These are phyloP conservation scores for Geranium brycei DNA, from an alignment of 345 rosid species.

Conservation along the genomic window DNA sequence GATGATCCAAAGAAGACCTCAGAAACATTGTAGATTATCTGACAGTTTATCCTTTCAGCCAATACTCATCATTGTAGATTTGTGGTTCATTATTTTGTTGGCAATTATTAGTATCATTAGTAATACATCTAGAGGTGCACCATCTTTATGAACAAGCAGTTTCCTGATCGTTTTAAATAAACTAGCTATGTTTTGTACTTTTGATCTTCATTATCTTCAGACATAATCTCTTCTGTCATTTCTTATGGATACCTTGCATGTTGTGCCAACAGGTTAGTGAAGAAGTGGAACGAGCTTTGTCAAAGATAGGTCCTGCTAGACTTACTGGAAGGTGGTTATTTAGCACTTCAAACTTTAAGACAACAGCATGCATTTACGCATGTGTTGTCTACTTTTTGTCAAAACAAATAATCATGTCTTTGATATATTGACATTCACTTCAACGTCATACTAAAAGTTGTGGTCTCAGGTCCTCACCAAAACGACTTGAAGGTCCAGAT, in stretches of 20 bases:
- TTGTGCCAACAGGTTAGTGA: slow-evolving; percentile 76
- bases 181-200: too few relatives aligned
- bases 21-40: background rate
- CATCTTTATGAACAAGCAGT: too few relatives aligned
- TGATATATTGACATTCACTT: background rate
- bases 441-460: slow-evolving; percentile 1
- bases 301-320: slow-evolving; percentile 87
- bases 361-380: background rate
- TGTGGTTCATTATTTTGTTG: background rate
- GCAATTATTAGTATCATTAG: background rate
- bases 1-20: background rate
- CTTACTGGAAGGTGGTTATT: slow-evolving; percentile 54
- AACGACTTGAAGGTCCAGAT: slow-evolving; percentile 79
- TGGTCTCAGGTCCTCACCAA: slow-evolving; percentile 62
- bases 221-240: background rate
- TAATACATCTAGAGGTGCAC: too few relatives aligned
- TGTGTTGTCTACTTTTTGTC: background rate
- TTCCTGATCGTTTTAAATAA: too few relatives aligned
- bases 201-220: too few relatives aligned
- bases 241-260: slow-evolving; percentile 1
- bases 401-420: too few relatives aligned
- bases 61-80: background rate
- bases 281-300: slow-evolving; percentile 98
- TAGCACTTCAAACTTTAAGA: background rate
- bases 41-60: background rate